Percentiles rank a stretch among this genome's conserved stretches.
These are phyloP conservation scores for Pseudodiploospora longispora DNA, from an alignment of 2,329 filamentous ascomycete species.

Conservation along the genomic window DNA sequence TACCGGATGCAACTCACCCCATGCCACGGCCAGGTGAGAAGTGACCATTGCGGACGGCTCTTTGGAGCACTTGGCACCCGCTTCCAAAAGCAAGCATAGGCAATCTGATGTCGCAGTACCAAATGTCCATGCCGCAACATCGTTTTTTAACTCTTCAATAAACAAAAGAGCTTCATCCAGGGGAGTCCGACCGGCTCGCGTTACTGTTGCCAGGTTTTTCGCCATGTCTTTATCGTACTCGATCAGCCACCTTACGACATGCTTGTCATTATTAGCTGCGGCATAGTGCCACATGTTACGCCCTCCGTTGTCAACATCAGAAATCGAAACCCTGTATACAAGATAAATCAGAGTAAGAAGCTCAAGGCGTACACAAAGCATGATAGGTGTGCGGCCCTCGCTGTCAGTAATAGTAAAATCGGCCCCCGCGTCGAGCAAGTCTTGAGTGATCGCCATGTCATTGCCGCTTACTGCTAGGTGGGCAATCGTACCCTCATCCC, in stretches of 20 bases:
- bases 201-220: conserved; percentile 18
- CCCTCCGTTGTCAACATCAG: conserved; percentile 20
- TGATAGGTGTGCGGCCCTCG: conserved; percentile 26
- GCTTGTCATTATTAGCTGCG: conserved; percentile 23
- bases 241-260: conserved; percentile 22
- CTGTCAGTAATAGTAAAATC: conserved; percentile 20
- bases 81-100: neutral
- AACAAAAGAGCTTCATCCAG: conserved; percentile 22
- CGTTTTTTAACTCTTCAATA: conserved; percentile 1
- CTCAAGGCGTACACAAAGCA: conserved; percentile 21
- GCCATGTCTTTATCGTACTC: conserved; percentile 19
- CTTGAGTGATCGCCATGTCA: conserved; percentile 17
- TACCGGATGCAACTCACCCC: conserved; percentile 18
- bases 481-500: conserved; percentile 19
- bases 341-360: conserved; percentile 20
- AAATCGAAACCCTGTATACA: conserved; percentile 18
- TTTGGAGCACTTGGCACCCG: neutral
- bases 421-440: conserved; percentile 19
- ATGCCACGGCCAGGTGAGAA: conserved; percentile 6
- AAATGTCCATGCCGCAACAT: neutral
- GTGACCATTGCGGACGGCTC: neutral
- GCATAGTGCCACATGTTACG: conserved; percentile 31
- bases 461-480: conserved; percentile 21
- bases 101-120: neutral
- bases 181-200: conserved; percentile 19